phyloP scores from a whole-genome alignment of 768 basidiomycete genomes.

The Tylopilus plumbeoviolaceoides region DNA sequence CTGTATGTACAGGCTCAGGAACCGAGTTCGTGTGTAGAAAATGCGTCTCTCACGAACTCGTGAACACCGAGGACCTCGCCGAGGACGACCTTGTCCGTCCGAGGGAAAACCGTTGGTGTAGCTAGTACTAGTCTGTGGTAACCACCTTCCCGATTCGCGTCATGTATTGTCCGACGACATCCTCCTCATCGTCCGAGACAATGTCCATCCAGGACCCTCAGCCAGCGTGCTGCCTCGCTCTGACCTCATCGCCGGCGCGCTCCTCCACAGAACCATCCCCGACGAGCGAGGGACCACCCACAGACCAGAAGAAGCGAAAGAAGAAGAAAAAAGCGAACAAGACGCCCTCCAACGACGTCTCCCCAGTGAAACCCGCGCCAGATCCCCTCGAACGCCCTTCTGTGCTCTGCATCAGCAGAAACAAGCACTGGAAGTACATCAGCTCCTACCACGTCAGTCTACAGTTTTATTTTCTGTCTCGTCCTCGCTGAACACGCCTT shows the following conservation, averaged over 20 bases:
- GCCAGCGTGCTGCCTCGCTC: not conserved
- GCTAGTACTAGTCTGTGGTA: slow-evolving; percentile 3
- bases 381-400: slow-evolving; percentile 48
- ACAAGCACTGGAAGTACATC: slow-evolving; percentile 94
- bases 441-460: slow-evolving; percentile 81
- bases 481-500: not conserved
- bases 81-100: too few species aligned
- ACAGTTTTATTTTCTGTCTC: not conserved
- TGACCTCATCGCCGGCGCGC: not conserved
- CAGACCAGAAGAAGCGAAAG: slow-evolving; percentile 64
- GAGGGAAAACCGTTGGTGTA: not conserved
- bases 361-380: slow-evolving; percentile 29
- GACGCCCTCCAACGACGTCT: slow-evolving; percentile 25
- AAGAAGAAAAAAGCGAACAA: slow-evolving; percentile 55
- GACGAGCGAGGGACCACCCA: not conserved
- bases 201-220: not conserved
- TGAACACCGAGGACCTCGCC: not conserved
- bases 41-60: too few species aligned
- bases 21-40: too few species aligned
- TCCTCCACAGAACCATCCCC: slow-evolving; percentile 22
- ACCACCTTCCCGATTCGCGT: slow-evolving; percentile 13
- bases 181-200: not conserved
- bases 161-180: not conserved
- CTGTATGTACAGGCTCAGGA: too few species aligned
- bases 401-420: slow-evolving; percentile 82